A percentile compares a stretch with the other conserved stretches of the same genome.
These are phyloP conservation scores for Simplicillium aogashimaense DNA, from an alignment of 2,329 filamentous ascomycete species.

Conservation along the genomic window DNA sequence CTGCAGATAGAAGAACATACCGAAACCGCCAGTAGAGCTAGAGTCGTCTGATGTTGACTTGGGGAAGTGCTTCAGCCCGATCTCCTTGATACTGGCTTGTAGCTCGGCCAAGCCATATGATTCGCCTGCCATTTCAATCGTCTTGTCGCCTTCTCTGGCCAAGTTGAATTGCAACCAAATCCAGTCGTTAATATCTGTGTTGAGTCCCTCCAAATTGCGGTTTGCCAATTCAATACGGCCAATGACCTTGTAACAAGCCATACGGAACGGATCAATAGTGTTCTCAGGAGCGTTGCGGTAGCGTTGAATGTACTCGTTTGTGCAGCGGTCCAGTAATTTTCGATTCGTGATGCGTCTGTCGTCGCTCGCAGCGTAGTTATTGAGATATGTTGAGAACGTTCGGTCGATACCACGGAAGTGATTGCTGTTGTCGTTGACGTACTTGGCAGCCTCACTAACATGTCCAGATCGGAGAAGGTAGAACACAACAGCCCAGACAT, in stretches of 20 bases:
- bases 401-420: slow-evolving; percentile 87
- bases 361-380: slow-evolving; percentile 66
- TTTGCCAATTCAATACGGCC: slow-evolving; percentile 64
- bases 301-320: slow-evolving; percentile 80
- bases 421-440: slow-evolving; percentile 68
- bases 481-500: slow-evolving; percentile 89
- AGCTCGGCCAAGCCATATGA: slow-evolving; percentile 58
- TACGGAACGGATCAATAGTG: slow-evolving; percentile 85
- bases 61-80: slow-evolving; percentile 83
- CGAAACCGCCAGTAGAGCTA: slow-evolving; percentile 56
- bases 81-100: slow-evolving; percentile 73
- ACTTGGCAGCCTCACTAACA: slow-evolving; percentile 72
- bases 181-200: slow-evolving; percentile 59
- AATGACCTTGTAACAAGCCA: slow-evolving; percentile 97
- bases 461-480: slow-evolving; percentile 82
- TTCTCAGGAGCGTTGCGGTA: slow-evolving; percentile 76
- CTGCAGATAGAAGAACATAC: slow-evolving; percentile 89
- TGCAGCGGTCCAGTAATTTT: slow-evolving; percentile 77
- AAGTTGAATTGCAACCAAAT: slow-evolving; percentile 65
- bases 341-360: slow-evolving; percentile 65
- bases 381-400: slow-evolving; percentile 80
- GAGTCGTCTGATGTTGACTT: slow-evolving; percentile 69
- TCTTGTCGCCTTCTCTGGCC: slow-evolving; percentile 53
- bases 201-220: slow-evolving; percentile 52
- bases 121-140: slow-evolving; percentile 55